Base-by-base conservation (phyloP, 805 yeast species). In the Metschnikowia shivogae region DNA sequence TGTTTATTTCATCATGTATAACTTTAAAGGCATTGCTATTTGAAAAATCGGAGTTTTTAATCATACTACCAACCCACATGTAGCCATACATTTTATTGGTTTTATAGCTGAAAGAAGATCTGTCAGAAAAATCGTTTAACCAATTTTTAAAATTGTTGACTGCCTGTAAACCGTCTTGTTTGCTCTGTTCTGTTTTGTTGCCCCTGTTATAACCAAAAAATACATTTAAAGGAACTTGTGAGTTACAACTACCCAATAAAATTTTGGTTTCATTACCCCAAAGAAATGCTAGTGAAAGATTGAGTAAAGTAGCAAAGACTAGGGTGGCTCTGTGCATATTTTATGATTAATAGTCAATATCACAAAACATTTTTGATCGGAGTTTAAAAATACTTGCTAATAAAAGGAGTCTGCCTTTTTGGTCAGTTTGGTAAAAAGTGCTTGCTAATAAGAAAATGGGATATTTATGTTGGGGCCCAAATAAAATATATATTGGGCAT, bases 21-120 rank as follows among this genome's bases (percentile, higher is more conserved):
- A 33, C 36, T 19, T 33, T 14, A 20, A 17, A 33, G 7, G 36
- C 36, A 19, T 33, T 10, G 9, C 36, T 33, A 4, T 17, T 14
- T 3, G 36, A 14, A 33, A 33, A 17, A 31, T 31, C 34, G 9
- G 36, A 20, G n/a, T 17, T 33, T 19, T 33, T 20, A 3, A 33
- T 33, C 36, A 33, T 33, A 19, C 36, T 33, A 17, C 36, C 36
- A 19, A 33, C 36, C 26, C 36, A 33, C 36, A 33, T 33, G n/a
- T 33, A 33, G 4, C 36, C 36, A 33, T 33, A 9, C 3, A 33
- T 8, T 3, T 4, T 17, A 33, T 10, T 33, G 4, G 36, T 9
- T 19, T 19, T 20, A 10, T 19, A 33, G 9, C 22, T 12, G 7
- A 33, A 33, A 17, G 36, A 33, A 32, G 34, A 32, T 13, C 34